Conservation (phyloP, 441 rosid species). For the Arabidopsis lyrata region DNA sequence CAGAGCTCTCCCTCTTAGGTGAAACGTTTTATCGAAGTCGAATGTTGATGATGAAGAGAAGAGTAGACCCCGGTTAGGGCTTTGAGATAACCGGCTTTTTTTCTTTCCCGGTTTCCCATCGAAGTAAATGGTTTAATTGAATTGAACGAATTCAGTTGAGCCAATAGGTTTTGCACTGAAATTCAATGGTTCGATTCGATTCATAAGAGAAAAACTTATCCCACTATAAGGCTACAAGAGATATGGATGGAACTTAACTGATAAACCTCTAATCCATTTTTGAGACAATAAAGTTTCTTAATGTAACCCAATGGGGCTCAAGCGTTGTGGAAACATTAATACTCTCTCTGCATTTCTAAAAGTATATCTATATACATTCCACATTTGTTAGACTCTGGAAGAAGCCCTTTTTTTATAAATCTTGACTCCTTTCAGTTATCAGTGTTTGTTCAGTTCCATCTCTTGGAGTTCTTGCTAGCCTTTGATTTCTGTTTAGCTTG, state of each 20-base stretch:
- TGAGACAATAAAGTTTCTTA: slow-evolving; percentile 26
- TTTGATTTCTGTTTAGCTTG: slow-evolving; percentile 92
- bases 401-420: slow-evolving; percentile 23
- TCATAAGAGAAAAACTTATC: background rate
- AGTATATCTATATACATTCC: slow-evolving; percentile 34
- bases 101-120: background rate
- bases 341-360: slow-evolving; percentile 31
- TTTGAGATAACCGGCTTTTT: slow-evolving; percentile 11
- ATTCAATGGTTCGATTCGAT: background rate
- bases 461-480: slow-evolving; percentile 80
- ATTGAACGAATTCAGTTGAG: background rate
- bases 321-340: slow-evolving; percentile 17
- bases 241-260: background rate
- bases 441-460: slow-evolving; percentile 72
- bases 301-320: slow-evolving; percentile 14
- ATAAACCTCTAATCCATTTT: background rate
- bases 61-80: slow-evolving; percentile 21
- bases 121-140: background rate
- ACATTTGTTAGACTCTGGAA: slow-evolving; percentile 16
- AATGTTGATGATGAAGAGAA: background rate
- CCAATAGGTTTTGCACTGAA: background rate
- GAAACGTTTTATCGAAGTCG: background rate
- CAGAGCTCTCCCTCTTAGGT: background rate
- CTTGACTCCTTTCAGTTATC: slow-evolving; percentile 26
- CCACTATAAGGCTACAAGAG: background rate